A percentile compares a stretch with the other conserved stretches of the same genome.
phyloP scores from a whole-genome alignment of 495 filamentous ascomycete species.

The Aspergillus haitiensis region DNA sequence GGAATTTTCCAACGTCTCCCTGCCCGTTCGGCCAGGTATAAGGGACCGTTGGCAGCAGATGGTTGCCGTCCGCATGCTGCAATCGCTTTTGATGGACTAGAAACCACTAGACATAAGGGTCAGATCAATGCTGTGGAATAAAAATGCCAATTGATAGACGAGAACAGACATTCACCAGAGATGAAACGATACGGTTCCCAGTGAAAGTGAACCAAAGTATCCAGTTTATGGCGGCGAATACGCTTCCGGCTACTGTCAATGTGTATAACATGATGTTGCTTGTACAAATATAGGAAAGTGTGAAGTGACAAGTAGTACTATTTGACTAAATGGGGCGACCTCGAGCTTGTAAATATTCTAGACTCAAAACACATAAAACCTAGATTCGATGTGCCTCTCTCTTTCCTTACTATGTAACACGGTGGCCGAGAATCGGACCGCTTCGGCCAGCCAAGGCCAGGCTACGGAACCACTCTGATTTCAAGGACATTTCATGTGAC shows the following conservation, averaged over 20 bases:
- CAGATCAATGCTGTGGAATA: background rate
- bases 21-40: constrained; percentile 34
- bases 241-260: background rate
- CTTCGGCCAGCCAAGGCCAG: background rate
- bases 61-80: background rate
- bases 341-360: background rate
- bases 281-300: background rate
- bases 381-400: background rate
- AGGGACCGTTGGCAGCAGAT: constrained; percentile 19
- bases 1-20: constrained; percentile 31
- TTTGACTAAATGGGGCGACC: background rate
- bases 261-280: background rate
- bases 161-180: background rate
- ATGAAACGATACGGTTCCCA: background rate
- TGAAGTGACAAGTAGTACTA: background rate
- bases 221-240: background rate
- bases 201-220: background rate
- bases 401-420: background rate
- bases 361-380: background rate
- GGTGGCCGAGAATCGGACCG: background rate
- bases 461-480: background rate
- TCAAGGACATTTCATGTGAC: background rate
- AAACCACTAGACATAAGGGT: background rate
- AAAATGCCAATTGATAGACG: background rate
- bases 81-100: background rate